phyloP scores from a whole-genome alignment of 164 flowering plant species.

The Vitis amurensis region DNA sequence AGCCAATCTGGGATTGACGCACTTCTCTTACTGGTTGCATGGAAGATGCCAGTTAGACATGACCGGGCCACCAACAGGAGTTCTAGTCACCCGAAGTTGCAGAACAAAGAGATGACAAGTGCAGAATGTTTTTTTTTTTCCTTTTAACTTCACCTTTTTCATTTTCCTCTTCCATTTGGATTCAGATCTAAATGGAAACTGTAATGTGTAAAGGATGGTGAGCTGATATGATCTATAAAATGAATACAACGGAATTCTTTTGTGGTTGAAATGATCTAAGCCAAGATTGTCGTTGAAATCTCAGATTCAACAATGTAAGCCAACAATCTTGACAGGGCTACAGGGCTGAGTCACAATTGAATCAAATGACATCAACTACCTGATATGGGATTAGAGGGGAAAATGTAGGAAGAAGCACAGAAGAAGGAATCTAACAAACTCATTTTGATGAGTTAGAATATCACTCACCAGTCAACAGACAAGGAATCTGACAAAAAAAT shows the following conservation, averaged over 20 bases:
- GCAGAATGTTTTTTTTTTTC: not conserved
- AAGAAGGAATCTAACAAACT: not conserved
- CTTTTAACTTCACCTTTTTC: not conserved
- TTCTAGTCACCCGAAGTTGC: conserved; percentile 57
- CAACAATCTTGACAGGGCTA: no score
- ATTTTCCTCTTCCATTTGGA: not conserved
- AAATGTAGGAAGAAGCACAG: not conserved
- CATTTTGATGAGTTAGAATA: not conserved
- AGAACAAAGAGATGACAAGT: conserved; percentile 49
- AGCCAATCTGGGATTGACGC: conserved; percentile 49
- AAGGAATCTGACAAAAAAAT: no score
- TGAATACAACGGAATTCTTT: no score
- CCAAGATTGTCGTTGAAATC: no score
- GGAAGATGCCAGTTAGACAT: conserved; percentile 65
- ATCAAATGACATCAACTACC: not conserved
- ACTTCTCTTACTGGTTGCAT: conserved; percentile 70
- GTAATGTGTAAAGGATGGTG: conserved; percentile 3
- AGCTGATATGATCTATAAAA: no score
- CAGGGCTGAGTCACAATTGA: no score
- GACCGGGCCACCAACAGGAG: conserved; percentile 81
- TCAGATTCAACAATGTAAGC: no score
- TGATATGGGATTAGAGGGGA: not conserved
- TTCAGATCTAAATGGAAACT: conserved; percentile 3
- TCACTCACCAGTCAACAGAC: not conserved
- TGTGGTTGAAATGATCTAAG: no score